phyloP scores from a whole-genome alignment of 2,329 filamentous ascomycete genomes.

The Monosporascus sp. region DNA sequence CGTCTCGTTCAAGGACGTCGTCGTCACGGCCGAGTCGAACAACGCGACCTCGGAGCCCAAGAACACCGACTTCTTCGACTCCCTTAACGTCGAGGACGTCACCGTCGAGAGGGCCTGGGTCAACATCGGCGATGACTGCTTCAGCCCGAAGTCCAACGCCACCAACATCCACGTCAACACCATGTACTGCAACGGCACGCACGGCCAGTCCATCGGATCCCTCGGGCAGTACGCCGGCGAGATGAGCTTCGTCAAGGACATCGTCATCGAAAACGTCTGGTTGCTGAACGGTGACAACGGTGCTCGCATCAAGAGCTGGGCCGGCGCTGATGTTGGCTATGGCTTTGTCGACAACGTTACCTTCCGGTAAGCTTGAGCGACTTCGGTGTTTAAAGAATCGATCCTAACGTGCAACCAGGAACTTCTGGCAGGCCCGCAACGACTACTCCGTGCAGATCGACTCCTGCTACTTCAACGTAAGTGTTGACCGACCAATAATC shows the following conservation, averaged over 20 bases:
- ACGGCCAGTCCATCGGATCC: constrained; percentile 52
- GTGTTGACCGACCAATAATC: constrained; percentile 2
- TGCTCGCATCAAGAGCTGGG: constrained; percentile 57
- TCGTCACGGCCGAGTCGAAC: constrained; percentile 47
- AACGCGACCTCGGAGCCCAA: constrained; percentile 42
- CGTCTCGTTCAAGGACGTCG: constrained; percentile 47
- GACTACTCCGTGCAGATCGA: constrained; percentile 54
- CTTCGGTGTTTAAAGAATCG: background rate
- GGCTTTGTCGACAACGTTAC: constrained; percentile 58
- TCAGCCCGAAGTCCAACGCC: constrained; percentile 56
- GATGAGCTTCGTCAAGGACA: constrained; percentile 50
- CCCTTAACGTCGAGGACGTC: constrained; percentile 49
- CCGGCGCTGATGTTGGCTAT: constrained; percentile 50
- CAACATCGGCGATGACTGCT: constrained; percentile 55
- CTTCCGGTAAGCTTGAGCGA: constrained; percentile 30
- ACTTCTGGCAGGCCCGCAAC: constrained; percentile 53
- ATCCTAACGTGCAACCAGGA: constrained; percentile 27
- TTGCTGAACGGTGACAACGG: constrained; percentile 47
- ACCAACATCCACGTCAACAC: constrained; percentile 53
- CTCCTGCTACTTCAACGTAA: constrained; percentile 58
- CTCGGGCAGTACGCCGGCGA: constrained; percentile 53
- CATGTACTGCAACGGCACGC: constrained; percentile 55
- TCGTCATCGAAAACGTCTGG: constrained; percentile 54
- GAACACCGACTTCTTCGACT: constrained; percentile 60
- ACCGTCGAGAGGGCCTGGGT: constrained; percentile 44